These are phyloP conservation scores for Lentinus tigrinus DNA, from an alignment of 768 basidiomycete species.

Conservation along the genomic window DNA sequence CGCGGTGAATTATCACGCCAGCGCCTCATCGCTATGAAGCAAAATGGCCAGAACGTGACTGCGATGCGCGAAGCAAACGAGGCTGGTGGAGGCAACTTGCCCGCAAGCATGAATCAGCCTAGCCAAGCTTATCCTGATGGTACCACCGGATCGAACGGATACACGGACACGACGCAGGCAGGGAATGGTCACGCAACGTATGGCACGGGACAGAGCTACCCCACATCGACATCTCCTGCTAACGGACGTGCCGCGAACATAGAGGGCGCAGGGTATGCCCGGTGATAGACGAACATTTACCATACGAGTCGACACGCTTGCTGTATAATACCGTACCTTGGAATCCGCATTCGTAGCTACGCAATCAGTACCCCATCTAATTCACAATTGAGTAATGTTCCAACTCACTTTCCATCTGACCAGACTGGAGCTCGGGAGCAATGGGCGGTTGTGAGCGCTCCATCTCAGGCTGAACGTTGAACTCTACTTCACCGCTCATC, in stretches of 20 bases:
- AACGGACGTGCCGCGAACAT: background rate
- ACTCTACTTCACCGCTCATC: background rate
- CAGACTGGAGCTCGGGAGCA: too few species aligned
- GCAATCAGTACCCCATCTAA: too few species aligned
- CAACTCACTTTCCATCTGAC: too few species aligned
- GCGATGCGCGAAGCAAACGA: conserved; percentile 11
- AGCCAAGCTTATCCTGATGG: background rate
- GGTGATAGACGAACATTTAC: too few species aligned
- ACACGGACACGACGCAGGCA: background rate
- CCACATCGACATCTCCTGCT: background rate
- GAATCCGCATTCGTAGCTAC: background rate
- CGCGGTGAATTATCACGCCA: conserved; percentile 44
- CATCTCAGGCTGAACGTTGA: too few species aligned
- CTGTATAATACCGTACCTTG: background rate
- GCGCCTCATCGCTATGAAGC: conserved; percentile 27
- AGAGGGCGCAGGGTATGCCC: too few species aligned
- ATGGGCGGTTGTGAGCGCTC: too few species aligned
- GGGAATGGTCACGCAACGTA: background rate
- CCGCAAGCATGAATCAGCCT: background rate
- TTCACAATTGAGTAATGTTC: too few species aligned
- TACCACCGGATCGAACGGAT: background rate
- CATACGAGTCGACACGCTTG: background rate
- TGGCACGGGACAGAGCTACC: background rate
- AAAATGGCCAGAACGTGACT: conserved; percentile 12
- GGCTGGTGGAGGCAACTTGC: conserved; percentile 1